These are phyloP conservation scores for Bondarzewia mesenterica DNA, from an alignment of 1,284 basidiomycete genomes.

Conservation along the genomic window DNA sequence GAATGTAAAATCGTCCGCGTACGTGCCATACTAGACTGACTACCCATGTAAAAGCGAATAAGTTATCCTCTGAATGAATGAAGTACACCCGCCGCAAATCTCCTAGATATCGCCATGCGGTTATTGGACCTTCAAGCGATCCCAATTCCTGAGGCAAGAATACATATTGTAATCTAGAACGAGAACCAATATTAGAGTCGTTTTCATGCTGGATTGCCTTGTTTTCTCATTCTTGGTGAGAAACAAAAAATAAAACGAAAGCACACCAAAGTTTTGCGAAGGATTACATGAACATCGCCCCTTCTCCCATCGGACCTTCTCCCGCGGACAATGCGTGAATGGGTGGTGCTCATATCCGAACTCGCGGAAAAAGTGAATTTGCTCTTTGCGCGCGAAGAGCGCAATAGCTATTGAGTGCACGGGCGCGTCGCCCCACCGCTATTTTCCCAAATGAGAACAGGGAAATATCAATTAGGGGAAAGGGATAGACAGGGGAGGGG, in stretches of 20 bases:
- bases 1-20: too few relatives aligned
- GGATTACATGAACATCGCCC: slow-evolving; percentile 39
- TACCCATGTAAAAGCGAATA: too few relatives aligned
- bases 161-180: neutral
- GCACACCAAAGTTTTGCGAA: slow-evolving; percentile 17
- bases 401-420: slow-evolving; percentile 65
- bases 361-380: slow-evolving; percentile 64
- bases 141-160: neutral
- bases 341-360: slow-evolving; percentile 51
- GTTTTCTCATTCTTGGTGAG: neutral
- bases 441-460: too few relatives aligned
- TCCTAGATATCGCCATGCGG: too few relatives aligned
- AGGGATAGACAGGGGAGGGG: too few relatives aligned
- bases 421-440: slow-evolving; percentile 79
- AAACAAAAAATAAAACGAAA: slow-evolving; percentile 13
- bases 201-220: neutral
- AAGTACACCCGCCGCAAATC: too few relatives aligned
- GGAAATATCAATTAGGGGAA: too few relatives aligned
- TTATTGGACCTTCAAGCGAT: neutral
- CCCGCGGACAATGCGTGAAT: slow-evolving; percentile 43
- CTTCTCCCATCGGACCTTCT: slow-evolving; percentile 29
- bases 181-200: neutral
- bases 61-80: too few relatives aligned
- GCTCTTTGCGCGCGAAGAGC: slow-evolving; percentile 27
- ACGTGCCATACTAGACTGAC: too few relatives aligned